Conservation (phyloP, 2,329 filamentous ascomycete genomes). For the Claviceps quebecensis region DNA sequence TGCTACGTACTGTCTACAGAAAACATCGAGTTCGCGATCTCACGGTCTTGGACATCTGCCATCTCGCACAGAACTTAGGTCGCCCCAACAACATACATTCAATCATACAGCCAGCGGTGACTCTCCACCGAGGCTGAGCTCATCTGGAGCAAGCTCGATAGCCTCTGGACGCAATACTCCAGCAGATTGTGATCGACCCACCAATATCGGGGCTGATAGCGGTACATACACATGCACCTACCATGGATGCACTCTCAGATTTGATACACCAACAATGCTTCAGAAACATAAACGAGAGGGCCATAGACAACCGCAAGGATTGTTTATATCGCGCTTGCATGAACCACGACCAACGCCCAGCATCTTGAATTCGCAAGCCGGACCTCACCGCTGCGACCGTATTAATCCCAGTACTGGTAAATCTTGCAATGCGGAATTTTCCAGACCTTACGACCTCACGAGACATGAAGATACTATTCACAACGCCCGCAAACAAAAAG, state of each 20-base stretch:
- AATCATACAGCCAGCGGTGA: slow-evolving; percentile 21
- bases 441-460: slow-evolving; percentile 88
- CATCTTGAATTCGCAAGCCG: slow-evolving; percentile 72
- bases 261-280: slow-evolving; percentile 72
- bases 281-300: slow-evolving; percentile 94
- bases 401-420: slow-evolving; percentile 93
- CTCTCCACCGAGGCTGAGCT: slow-evolving; percentile 26
- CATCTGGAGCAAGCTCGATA: slow-evolving; percentile 29
- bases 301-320: slow-evolving; percentile 59
- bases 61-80: slow-evolving; percentile 22
- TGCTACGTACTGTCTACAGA: slow-evolving; percentile 9
- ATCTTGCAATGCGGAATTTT: slow-evolving; percentile 88
- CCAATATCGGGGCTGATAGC: slow-evolving; percentile 54
- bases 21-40: not conserved
- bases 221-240: slow-evolving; percentile 96
- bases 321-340: slow-evolving; percentile 12
- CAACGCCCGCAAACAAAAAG: slow-evolving; percentile 87
- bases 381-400: slow-evolving; percentile 82
- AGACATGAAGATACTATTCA: slow-evolving; percentile 96
- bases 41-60: slow-evolving; percentile 12
- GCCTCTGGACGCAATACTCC: slow-evolving; percentile 20
- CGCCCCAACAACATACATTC: slow-evolving; percentile 40
- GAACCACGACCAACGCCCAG: slow-evolving; percentile 32
- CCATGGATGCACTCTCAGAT: slow-evolving; percentile 75
- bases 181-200: slow-evolving; percentile 35